These are phyloP conservation scores for Sarocladium kiliense DNA, from an alignment of 2,329 filamentous ascomycete genomes.

Conservation along the genomic window DNA sequence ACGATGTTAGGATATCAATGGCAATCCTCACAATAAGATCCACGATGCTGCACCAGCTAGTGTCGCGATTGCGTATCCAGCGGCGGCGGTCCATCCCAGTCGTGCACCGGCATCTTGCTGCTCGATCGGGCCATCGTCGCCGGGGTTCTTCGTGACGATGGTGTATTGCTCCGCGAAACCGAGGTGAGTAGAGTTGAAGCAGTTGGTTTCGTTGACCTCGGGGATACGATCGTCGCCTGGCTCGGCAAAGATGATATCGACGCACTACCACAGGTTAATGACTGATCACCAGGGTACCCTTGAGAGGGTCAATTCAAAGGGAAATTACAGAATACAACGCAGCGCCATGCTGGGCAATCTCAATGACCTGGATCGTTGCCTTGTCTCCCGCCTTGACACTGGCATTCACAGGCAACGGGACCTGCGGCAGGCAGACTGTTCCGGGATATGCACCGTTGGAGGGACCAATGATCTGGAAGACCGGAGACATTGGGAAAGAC, in stretches of 20 bases:
- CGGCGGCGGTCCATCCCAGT: neutral
- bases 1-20: no score
- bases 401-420: conserved; percentile 71
- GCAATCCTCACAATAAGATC: neutral
- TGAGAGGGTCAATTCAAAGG: no score
- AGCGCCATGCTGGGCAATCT: conserved; percentile 77
- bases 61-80: neutral
- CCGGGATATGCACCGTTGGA: conserved; percentile 81
- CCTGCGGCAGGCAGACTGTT: conserved; percentile 82
- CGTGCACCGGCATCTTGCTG: conserved; percentile 20
- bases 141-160: conserved; percentile 44
- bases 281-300: no score
- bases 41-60: neutral
- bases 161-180: conserved; percentile 75
- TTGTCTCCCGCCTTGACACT: conserved; percentile 75
- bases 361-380: conserved; percentile 85
- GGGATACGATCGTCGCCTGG: conserved; percentile 62
- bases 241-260: conserved; percentile 87
- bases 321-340: conserved; percentile 74
- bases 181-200: conserved; percentile 79
- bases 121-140: conserved; percentile 19
- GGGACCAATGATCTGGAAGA: conserved; percentile 80
- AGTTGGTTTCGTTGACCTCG: conserved; percentile 75
- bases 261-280: conserved; percentile 61
- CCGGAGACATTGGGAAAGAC: conserved; percentile 73